phyloP scores from a whole-genome alignment of 495 filamentous ascomycete species.

The Penicillium soppii region DNA sequence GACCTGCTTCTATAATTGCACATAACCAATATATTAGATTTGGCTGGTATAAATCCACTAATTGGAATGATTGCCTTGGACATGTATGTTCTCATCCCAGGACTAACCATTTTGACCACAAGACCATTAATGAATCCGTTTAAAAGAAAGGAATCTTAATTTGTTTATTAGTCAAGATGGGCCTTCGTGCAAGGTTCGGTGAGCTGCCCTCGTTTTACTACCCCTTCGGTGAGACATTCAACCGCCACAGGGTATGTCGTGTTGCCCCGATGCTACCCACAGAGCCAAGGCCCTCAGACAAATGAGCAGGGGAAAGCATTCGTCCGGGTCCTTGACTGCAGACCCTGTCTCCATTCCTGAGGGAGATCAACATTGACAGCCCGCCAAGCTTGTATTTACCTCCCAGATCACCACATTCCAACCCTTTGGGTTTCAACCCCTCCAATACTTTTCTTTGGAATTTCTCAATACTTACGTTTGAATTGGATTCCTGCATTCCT shows the following conservation, averaged over 20 bases:
- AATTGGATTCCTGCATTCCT: conserved; percentile 13
- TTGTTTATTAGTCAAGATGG: too few species aligned
- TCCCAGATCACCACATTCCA: conserved; percentile 14
- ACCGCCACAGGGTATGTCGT: background rate
- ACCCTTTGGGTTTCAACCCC: conserved; percentile 3
- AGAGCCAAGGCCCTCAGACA: background rate
- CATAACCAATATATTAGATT: background rate
- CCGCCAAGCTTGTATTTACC: background rate
- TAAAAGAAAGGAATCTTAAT: too few species aligned
- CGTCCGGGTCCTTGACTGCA: conserved; percentile 5
- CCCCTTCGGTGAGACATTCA: background rate
- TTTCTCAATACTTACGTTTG: background rate
- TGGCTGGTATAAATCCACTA: background rate
- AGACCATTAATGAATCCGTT: too few species aligned
- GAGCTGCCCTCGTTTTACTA: background rate
- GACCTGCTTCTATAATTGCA: background rate
- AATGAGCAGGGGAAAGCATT: background rate
- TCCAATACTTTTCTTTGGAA: conserved; percentile 3
- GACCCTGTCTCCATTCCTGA: conserved; percentile 1
- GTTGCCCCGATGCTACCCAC: background rate
- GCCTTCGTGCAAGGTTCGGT: background rate
- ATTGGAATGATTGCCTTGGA: background rate
- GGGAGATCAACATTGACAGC: background rate
- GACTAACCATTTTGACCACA: background rate
- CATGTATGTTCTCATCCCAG: background rate